Base-by-base conservation (phyloP, 2,329 filamentous ascomycete genomes). In the Pseudopyrenochaeta lycopersici region DNA sequence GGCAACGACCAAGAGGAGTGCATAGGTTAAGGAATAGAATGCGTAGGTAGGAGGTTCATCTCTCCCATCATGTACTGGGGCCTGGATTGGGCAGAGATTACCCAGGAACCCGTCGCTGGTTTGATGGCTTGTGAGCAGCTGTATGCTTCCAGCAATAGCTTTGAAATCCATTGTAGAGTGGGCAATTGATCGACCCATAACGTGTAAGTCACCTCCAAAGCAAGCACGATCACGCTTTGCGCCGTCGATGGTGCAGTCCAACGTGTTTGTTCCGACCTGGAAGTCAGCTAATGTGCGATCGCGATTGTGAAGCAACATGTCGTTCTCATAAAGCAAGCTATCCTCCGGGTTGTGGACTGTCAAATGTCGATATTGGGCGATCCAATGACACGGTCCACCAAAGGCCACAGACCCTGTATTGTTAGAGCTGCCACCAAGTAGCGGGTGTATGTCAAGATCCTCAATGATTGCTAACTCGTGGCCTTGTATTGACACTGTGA, bases 371-470 rank as follows among this genome's bases (percentile, higher is more conserved):
- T 51, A 55, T 7, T 27, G 29, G 14, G 47, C 38, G 1, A 36
- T 30, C 52, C 52, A 55, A 9, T 48, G 31, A n/a, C 47, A 48
- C n/a, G 52, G 52, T 3, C 52, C 52, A 36, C 47, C 52, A n/a
- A 55, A 55, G 6, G 52, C 52, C 17, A 55, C 39, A n/a, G 52
- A 55, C 4, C 52, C 52, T 9, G 48, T 55, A 29, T 55, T 55
- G 29, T 51, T 51, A 1, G 39, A 23, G 32, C 52, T 51, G 11
- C 48, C 52, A 7, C 52, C 52, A 29, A 55, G 48, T 5, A 55
- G 29, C 7, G 52, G 48, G 17, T 47, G 40, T 15, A 55, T 47
- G 11, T 51, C 43, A 6, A 55, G 33, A 18, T 40, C 18, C 12
- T 43, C 23, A 11, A 55, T 20, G 7, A 6, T 5, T 14, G 47